Base-by-base conservation (phyloP, 805 yeast species). In the Suhomyces xylopsoci region DNA sequence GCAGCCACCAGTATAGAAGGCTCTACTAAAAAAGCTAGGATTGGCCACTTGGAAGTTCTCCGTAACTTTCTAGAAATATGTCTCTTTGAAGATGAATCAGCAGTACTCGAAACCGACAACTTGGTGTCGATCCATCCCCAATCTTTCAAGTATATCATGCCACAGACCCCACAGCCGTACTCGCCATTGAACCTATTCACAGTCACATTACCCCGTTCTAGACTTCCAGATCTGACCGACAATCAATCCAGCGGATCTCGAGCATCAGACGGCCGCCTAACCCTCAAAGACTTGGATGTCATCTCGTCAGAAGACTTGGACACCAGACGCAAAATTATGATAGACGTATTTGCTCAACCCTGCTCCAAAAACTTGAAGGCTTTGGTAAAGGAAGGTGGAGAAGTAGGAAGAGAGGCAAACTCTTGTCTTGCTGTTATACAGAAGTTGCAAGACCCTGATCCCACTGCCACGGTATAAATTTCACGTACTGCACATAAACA, bases 361-460 rank as follows among this genome's bases (percentile, higher is more conserved):
- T 71, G 88, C 48, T 51, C 61, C 19, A 76, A 71, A 46, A 86
- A 88, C 36, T 71, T 86, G 20, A 71, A 68, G 1, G 72, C 72
- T 40, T 60, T 82, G 30, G 66, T 82, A 8, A 82, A 82, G 59
- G 94, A 88, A 57, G 96, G 90, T 10, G 92, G 92, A 1, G 89
- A 84, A 47, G 70, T 79, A 17, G 91, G 91, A 2, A 78, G 83
- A 55, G 78, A 73, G 53, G 75, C 77, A 20, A 65, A 66, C 46
- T 58, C 60, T 12, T 64, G 73, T 57, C 34, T 66, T 40, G 59
- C 36, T 22, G 19, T 58, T 14, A 25, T 56, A 51, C 55, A 55
- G 26, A 46, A 46, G 34, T 48, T 57, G 36, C 40, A 47, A 17
- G 14, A 38, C 20, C 42, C 42, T 9, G 24, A 3, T 5, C 14